Conservation (phyloP, 2,329 filamentous ascomycete species). For the Acephala macrosclerotiorum region DNA sequence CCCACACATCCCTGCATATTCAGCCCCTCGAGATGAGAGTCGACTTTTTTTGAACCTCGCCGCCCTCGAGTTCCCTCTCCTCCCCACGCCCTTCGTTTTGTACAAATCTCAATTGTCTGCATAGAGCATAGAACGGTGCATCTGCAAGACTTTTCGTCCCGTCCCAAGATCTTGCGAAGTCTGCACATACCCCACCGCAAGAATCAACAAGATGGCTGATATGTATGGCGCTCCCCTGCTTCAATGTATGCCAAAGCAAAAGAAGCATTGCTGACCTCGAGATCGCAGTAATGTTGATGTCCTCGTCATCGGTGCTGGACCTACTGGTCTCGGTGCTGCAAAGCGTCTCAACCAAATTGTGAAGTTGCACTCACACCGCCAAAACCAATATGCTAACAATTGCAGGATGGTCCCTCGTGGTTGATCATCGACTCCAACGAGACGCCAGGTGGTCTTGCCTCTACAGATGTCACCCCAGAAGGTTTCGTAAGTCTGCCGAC, state of each 20-base stretch:
- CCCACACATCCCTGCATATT: background rate
- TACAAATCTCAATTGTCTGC: slow-evolving; percentile 13
- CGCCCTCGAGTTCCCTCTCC: slow-evolving; percentile 2
- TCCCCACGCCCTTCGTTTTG: slow-evolving; percentile 11
- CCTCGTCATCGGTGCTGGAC: slow-evolving; percentile 96
- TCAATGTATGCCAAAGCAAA: background rate
- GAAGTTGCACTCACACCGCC: slow-evolving; percentile 33
- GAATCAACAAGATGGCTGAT: slow-evolving; percentile 26
- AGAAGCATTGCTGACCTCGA: slow-evolving; percentile 17
- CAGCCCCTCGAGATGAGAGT: background rate
- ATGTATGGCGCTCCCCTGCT: slow-evolving; percentile 30
- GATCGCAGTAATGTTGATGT: slow-evolving; percentile 81
- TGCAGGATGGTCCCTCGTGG: slow-evolving; percentile 90
- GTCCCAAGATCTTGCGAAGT: background rate
- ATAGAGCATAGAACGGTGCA: slow-evolving; percentile 17
- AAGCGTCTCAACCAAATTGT: slow-evolving; percentile 98
- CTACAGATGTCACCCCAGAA: slow-evolving; percentile 93
- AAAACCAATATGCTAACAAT: slow-evolving; percentile 20
- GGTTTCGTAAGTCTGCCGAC: slow-evolving; percentile 80
- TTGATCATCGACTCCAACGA: slow-evolving; percentile 92
- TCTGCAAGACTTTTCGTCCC: slow-evolving; percentile 18
- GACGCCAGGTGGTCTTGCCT: slow-evolving; percentile 92
- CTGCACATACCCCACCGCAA: background rate
- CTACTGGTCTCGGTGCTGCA: slow-evolving; percentile 95
- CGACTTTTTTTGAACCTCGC: slow-evolving; percentile 14